Evolutionary conservation across 2,329 filamentous ascomycete genomes (phyloP).

Genomic region (Microcyclospora tardicrescens): DNA sequence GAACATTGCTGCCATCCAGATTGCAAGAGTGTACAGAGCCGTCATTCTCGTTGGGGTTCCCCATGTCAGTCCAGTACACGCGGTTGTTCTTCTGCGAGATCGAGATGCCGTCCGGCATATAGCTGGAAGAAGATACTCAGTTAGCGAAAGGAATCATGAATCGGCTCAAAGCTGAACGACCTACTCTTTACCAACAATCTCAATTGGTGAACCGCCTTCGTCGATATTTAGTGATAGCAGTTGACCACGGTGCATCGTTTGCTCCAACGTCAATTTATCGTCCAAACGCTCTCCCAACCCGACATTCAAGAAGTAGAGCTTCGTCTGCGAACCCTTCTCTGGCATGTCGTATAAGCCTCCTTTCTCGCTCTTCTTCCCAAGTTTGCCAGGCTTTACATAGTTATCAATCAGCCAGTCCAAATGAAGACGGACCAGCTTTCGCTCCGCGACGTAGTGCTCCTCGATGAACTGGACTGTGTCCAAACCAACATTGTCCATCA

Average conservation of each 20-base stretch:
- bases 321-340: conserved; percentile 1
- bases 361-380: conserved; percentile 26
- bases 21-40: conserved; percentile 17
- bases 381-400: too few species aligned
- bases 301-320: conserved; percentile 9
- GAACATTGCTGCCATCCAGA: too few species aligned
- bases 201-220: too few species aligned
- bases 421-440: conserved; percentile 26
- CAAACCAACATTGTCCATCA: conserved; percentile 40
- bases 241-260: too few species aligned
- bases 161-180: not conserved
- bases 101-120: conserved; percentile 26
- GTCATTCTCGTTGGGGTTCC: conserved; percentile 10
- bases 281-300: conserved; percentile 5
- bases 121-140: too few species aligned
- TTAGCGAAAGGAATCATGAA: too few species aligned
- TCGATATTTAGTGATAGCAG: too few species aligned
- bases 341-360: conserved; percentile 6
- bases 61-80: conserved; percentile 24
- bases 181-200: not conserved
- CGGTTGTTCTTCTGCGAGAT: conserved; percentile 11
- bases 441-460: conserved; percentile 40
- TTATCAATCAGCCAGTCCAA: conserved; percentile 37
- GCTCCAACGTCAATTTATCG: too few species aligned
- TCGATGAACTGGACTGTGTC: conserved; percentile 44